Base-by-base conservation (phyloP, 2,329 filamentous ascomycete species). In the Aquanectria penicillioides region DNA sequence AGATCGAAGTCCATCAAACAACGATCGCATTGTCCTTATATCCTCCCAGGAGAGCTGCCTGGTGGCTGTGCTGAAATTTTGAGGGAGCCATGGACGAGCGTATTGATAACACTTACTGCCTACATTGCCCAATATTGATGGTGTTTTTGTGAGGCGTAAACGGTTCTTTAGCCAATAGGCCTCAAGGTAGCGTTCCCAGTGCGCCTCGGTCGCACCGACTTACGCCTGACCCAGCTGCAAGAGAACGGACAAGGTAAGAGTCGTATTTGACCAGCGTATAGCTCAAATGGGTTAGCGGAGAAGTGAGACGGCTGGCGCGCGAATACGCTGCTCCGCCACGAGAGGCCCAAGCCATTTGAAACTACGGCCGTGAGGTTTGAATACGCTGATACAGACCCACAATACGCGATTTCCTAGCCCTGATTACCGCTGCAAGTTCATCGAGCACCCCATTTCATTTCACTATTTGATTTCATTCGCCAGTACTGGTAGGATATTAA, bases 321-420 rank as follows among this genome's bases (percentile, higher is more conserved):
- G 29, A 46, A 53, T 53, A 53, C 50, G 50, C 50, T 46, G 40
- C 50, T 53, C 17, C 50, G 50, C 50, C 50, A 46, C 49, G 10
- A 28, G 22, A 13, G 2, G 23, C 7, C 6, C 23, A 44, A 5
- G 11, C 18, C 12, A 11, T 17, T 12, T n/a, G n/a, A 12, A 18
- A 5, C 7, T 15, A 17, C 4, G 2, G 23, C 17, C 4, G n/a
- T 7, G 28, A 33, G 17, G 31, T 13, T 15, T 18, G n/a, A 12
- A 6, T 22, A 13, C 15, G 26, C 26, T 18, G n/a, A n/a, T n/a
- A n/a, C n/a, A n/a, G n/a, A n/a, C n/a, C n/a, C n/a, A n/a, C n/a
- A n/a, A n/a, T n/a, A 33, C 31, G 31, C 31, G 31, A 13, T 37
- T n/a, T 10, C 25, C 28, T 10, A 49, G 20, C 31, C 12, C n/a